Conservation (phyloP, 192 early-diverging fungal genomes). For the Podila verticillata region DNA sequence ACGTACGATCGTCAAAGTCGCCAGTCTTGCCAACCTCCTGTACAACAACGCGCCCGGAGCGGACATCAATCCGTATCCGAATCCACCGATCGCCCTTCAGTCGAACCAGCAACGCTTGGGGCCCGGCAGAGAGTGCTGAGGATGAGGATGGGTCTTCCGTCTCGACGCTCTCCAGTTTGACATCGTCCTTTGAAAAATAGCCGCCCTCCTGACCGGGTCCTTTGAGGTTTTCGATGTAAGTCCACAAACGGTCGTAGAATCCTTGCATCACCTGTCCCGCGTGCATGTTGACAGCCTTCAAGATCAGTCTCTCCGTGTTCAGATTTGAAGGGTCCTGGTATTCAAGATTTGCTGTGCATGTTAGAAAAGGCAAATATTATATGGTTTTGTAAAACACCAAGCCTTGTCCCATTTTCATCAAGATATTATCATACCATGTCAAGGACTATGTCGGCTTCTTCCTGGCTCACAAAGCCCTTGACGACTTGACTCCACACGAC, state of each 20-base stretch:
- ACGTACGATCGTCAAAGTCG: slow-evolving; percentile 61
- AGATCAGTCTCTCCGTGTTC: slow-evolving; percentile 53
- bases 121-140: slow-evolving; percentile 2
- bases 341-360: no score
- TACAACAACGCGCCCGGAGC: slow-evolving; percentile 57
- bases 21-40: slow-evolving; percentile 54
- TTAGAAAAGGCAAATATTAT: no score
- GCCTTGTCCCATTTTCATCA: no score
- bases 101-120: slow-evolving; percentile 49
- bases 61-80: slow-evolving; percentile 57
- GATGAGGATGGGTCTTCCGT: slow-evolving; percentile 16
- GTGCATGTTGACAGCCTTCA: slow-evolving; percentile 55
- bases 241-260: slow-evolving; percentile 51
- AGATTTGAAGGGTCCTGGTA: slow-evolving; percentile 54
- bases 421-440: slow-evolving; percentile 25
- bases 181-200: slow-evolving; percentile 22
- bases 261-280: slow-evolving; percentile 55
- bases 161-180: slow-evolving; percentile 23
- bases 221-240: slow-evolving; percentile 45
- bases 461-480: slow-evolving; percentile 24
- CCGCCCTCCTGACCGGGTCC: slow-evolving; percentile 36
- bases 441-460: slow-evolving; percentile 8
- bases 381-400: no score
- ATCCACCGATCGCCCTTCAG: slow-evolving; percentile 58
- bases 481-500: slow-evolving; percentile 52